A percentile compares a stretch with the other conserved stretches of the same genome.
These are phyloP conservation scores for Abelmoschus esculentus DNA, from an alignment of 345 rosid species.

Conservation along the genomic window DNA sequence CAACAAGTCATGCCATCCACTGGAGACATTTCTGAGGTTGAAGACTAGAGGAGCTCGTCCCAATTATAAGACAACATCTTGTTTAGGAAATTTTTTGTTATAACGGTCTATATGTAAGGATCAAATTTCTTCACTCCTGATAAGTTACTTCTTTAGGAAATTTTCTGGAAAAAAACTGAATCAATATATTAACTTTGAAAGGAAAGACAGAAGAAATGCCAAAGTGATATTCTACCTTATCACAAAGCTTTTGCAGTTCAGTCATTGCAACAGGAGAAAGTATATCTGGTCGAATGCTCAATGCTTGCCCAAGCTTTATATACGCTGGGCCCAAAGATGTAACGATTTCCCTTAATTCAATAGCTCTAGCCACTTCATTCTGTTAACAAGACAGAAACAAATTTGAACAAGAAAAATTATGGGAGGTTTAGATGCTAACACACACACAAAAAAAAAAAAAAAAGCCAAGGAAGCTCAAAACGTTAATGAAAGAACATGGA, in stretches of 20 bases:
- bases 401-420: not conserved
- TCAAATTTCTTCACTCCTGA: constrained; percentile 2
- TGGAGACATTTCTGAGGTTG: not conserved
- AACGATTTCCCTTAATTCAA: constrained; percentile 90
- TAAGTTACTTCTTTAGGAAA: not conserved
- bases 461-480: not conserved
- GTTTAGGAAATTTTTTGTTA: no score
- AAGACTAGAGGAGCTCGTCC: not conserved
- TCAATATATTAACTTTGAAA: not conserved
- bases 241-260: constrained; percentile 97
- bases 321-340: constrained; percentile 99
- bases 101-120: not conserved
- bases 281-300: constrained; percentile 96
- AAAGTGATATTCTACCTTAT: constrained; percentile 49
- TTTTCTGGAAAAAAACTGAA: not conserved
- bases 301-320: constrained; percentile 95
- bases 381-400: constrained; percentile 22
- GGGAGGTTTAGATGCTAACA: not conserved
- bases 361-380: constrained; percentile 97
- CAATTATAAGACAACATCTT: not conserved
- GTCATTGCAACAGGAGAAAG: constrained; percentile 86
- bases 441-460: not conserved
- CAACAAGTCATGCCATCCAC: not conserved
- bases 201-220: not conserved
- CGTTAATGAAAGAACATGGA: not conserved